phyloP scores from a whole-genome alignment of 805 yeast species.

The Yarrowia keelungensis region DNA sequence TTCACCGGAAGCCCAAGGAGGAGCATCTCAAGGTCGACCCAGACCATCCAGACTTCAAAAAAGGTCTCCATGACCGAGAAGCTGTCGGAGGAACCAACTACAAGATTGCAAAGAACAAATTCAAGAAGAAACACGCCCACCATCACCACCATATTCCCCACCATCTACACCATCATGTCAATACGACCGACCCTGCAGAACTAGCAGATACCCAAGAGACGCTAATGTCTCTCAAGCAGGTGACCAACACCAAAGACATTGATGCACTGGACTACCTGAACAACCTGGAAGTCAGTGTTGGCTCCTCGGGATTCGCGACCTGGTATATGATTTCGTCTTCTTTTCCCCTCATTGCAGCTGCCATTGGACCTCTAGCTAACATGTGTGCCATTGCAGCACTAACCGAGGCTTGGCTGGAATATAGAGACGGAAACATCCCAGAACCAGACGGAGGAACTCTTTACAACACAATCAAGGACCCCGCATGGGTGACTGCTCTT shows the following conservation, averaged over 20 bases:
- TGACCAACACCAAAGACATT: conserved; percentile 26
- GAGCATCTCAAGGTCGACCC: conserved; percentile 26
- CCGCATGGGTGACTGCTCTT: conserved; percentile 57
- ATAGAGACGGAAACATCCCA: conserved; percentile 38
- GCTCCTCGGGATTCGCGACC: conserved; percentile 38
- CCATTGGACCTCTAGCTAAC: conserved; percentile 80
- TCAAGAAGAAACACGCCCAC: conserved; percentile 14
- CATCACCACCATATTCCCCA: conserved; percentile 20
- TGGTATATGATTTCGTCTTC: conserved; percentile 76
- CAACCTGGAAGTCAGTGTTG: conserved; percentile 38
- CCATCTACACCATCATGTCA: conserved; percentile 30
- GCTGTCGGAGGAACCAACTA: conserved; percentile 32
- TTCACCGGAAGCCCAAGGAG: conserved; percentile 33
- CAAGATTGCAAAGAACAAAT: conserved; percentile 19
- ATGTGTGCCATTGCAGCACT: conserved; percentile 75
- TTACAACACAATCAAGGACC: conserved; percentile 47
- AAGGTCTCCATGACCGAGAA: conserved; percentile 25
- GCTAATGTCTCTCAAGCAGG: conserved; percentile 31
- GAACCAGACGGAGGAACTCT: conserved; percentile 44
- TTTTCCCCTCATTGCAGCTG: conserved; percentile 78
- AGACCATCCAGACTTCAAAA: conserved; percentile 5
- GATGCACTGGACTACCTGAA: conserved; percentile 30
- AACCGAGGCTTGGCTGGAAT: conserved; percentile 68
- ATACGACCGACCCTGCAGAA: conserved; percentile 16
- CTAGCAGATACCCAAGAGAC: conserved; percentile 32